Evolutionary conservation across 139 green algal species (phyloP).

Genomic region (Pycnococcus provasolii): DNA sequence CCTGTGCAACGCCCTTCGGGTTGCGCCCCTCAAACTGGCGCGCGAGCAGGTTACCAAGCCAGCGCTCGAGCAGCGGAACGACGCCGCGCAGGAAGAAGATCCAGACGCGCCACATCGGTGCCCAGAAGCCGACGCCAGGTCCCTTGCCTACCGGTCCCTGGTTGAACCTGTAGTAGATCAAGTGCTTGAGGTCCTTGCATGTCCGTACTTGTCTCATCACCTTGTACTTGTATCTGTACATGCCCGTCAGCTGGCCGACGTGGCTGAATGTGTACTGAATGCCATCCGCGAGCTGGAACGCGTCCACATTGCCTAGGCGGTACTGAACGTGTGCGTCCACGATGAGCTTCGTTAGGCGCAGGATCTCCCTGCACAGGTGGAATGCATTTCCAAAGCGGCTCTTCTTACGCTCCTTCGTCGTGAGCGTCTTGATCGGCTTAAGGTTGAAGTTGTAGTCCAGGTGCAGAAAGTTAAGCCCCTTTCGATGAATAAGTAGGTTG

Average conservation of each 20-base stretch:
- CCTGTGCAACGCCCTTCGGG: constrained; percentile 92
- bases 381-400: constrained; percentile 97
- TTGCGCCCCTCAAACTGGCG: constrained; percentile 96
- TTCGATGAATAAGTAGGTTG: constrained; percentile 99
- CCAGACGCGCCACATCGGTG: constrained; percentile 98
- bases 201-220: constrained; percentile 98
- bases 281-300: constrained; percentile 96
- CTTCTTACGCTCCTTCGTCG: constrained; percentile 99
- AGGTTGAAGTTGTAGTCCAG: constrained; percentile 99
- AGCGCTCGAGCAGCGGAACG: constrained; percentile 94
- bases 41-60: constrained; percentile 97
- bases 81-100: constrained; percentile 98
- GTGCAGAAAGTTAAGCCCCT: constrained; percentile 99
- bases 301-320: constrained; percentile 96
- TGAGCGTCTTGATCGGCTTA: constrained; percentile 99
- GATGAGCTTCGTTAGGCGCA: constrained; percentile 95
- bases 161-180: constrained; percentile 99
- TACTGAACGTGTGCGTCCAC: constrained; percentile 66
- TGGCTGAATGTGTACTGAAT: constrained; percentile 99
- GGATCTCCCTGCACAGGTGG: constrained; percentile 96
- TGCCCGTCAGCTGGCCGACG: constrained; percentile 95
- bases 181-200: constrained; percentile 64
- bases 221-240: constrained; percentile 97
- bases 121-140: constrained; percentile 97
- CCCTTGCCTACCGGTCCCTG: constrained; percentile 92